Evolutionary conservation across 805 yeast species (phyloP).

Genomic region (Kluyveromyces wickerhamii): DNA sequence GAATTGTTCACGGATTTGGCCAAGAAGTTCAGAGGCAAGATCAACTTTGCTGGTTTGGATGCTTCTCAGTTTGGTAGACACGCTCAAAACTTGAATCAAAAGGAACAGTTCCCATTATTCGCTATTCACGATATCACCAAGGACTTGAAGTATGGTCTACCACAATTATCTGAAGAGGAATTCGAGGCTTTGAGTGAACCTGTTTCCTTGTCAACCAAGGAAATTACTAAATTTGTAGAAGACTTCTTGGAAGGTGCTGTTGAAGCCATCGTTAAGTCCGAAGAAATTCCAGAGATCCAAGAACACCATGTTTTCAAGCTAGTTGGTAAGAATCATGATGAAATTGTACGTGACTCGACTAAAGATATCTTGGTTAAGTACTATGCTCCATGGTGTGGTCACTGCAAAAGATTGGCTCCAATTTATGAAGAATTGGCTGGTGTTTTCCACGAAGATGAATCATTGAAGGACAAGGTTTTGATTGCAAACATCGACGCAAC

Average conservation of each 20-base stretch:
- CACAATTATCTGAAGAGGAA: conserved; percentile 41
- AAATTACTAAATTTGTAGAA: conserved; percentile 54
- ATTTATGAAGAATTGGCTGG: conserved; percentile 80
- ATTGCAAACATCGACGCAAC: conserved; percentile 89
- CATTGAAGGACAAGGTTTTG: conserved; percentile 46
- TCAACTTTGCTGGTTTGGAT: conserved; percentile 85
- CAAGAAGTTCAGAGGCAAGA: conserved; percentile 65
- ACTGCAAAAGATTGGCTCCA: conserved; percentile 88
- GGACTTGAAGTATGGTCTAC: conserved; percentile 71
- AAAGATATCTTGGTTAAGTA: conserved; percentile 82
- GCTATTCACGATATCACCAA: conserved; percentile 67
- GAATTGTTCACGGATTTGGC: conserved; percentile 54
- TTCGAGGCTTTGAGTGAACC: conserved; percentile 17
- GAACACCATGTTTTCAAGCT: conserved; percentile 64
- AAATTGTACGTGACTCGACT: conserved; percentile 44
- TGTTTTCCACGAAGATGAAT: conserved; percentile 45
- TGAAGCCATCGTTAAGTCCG: conserved; percentile 72
- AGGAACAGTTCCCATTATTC: conserved; percentile 82
- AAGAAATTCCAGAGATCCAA: conserved; percentile 78
- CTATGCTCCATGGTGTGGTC: conserved; percentile 98
- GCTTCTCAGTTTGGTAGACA: conserved; percentile 76
- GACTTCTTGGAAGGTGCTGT: conserved; percentile 57
- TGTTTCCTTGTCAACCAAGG: conserved; percentile 39
- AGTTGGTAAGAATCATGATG: conserved; percentile 79
- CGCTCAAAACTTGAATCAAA: conserved; percentile 76